These are phyloP conservation scores for Aspergillus intermedius DNA, from an alignment of 2,329 filamentous ascomycete genomes.

Conservation along the genomic window DNA sequence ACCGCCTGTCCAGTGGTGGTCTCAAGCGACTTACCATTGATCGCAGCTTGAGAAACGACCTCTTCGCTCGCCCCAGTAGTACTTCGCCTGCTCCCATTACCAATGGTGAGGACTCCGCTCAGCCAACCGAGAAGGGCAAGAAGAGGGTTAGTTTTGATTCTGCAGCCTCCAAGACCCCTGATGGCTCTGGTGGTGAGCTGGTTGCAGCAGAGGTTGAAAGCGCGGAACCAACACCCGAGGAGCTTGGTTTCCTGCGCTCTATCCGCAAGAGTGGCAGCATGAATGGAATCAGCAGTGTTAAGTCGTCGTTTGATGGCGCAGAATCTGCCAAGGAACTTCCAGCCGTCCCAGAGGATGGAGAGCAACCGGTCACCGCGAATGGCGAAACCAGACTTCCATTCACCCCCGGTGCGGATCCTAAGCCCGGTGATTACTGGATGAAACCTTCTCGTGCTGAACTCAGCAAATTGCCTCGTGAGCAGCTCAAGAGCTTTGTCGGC, in stretches of 20 bases:
- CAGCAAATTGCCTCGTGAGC: conserved; percentile 68
- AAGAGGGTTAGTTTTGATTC: conserved; percentile 93
- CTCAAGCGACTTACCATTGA: conserved; percentile 93
- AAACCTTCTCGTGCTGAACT: conserved; percentile 68
- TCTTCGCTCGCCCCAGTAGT: conserved; percentile 45
- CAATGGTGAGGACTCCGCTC: conserved; percentile 36
- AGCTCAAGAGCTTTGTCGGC: conserved; percentile 65
- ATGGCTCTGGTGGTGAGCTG: conserved; percentile 43
- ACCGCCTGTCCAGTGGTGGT: conserved; percentile 60
- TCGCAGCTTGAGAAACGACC: conserved; percentile 65
- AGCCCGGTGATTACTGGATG: conserved; percentile 81
- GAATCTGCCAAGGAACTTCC: conserved; percentile 72
- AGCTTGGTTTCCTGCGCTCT: conserved; percentile 56
- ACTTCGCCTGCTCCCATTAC: conserved; percentile 27
- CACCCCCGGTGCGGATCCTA: conserved; percentile 40
- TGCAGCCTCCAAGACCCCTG: conserved; percentile 41
- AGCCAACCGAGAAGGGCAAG: conserved; percentile 39
- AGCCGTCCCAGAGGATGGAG: conserved; percentile 61
- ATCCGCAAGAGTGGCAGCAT: conserved; percentile 44
- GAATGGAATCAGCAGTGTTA: conserved; percentile 33
- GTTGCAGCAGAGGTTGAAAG: conserved; percentile 46
- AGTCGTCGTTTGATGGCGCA: conserved; percentile 41
- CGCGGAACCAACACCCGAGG: conserved; percentile 51
- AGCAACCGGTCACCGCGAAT: conserved; percentile 34
- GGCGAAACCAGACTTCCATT: conserved; percentile 24